Evolutionary conservation across 352 stramenopile genomes (phyloP).

Genomic region (Phytopythium ostracodes): DNA sequence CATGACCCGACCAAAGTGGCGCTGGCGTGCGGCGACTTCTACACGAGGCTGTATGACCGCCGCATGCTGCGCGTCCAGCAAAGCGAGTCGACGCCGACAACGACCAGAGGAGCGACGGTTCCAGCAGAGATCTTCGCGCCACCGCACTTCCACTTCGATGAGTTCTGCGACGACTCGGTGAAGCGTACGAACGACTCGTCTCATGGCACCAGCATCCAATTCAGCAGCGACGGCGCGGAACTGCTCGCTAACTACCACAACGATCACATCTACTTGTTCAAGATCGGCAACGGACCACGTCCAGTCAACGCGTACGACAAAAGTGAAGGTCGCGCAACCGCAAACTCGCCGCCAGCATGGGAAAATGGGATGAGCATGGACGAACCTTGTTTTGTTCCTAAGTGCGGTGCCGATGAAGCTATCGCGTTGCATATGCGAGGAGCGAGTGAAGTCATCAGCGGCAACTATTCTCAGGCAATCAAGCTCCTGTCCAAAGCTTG

Average conservation of each 20-base stretch:
- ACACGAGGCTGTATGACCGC: slow-evolving; percentile 73
- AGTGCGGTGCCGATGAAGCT: neutral
- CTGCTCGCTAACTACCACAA: slow-evolving; percentile 83
- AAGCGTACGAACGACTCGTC: slow-evolving; percentile 45
- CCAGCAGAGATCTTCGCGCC: slow-evolving; percentile 67
- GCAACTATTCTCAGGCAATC: slow-evolving; percentile 36
- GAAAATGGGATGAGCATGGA: slow-evolving; percentile 41
- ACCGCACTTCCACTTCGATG: slow-evolving; percentile 72
- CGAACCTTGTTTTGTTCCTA: slow-evolving; percentile 18
- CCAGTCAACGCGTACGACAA: slow-evolving; percentile 10
- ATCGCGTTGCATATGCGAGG: slow-evolving; percentile 12
- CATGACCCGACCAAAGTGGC: slow-evolving; percentile 69
- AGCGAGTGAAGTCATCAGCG: slow-evolving; percentile 9
- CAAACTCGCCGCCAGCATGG: slow-evolving; percentile 17
- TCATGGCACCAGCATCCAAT: slow-evolving; percentile 81
- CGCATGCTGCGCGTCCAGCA: slow-evolving; percentile 67
- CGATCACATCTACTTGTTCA: slow-evolving; percentile 83
- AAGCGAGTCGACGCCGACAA: slow-evolving; percentile 13
- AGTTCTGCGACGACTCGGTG: slow-evolving; percentile 30
- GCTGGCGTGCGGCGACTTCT: slow-evolving; percentile 75
- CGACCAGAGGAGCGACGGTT: slow-evolving; percentile 28
- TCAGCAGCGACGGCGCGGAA: slow-evolving; percentile 60
- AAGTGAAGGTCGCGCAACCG: slow-evolving; percentile 7
- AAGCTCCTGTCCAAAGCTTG: slow-evolving; percentile 34
- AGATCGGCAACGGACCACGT: slow-evolving; percentile 28